Evolutionary conservation across 2,329 filamentous ascomycete genomes (phyloP).

Genomic region (Ascochyta lentis): DNA sequence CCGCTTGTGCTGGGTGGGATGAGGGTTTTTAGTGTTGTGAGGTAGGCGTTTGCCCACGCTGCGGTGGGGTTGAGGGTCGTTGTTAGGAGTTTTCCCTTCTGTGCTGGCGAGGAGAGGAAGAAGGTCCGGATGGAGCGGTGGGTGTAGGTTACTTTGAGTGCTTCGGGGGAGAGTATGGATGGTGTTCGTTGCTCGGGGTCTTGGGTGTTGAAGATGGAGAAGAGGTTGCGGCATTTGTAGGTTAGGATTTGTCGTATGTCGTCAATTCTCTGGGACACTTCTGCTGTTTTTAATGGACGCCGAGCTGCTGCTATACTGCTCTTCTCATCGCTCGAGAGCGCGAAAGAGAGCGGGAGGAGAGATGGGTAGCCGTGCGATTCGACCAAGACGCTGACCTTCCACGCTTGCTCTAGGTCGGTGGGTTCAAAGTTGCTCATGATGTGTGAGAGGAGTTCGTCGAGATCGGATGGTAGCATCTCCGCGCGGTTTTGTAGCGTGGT

Average conservation of each 20-base stretch:
- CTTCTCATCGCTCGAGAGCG: conserved; percentile 27
- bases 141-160: conserved; percentile 33
- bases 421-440: conserved; percentile 32
- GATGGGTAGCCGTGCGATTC: conserved; percentile 29
- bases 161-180: conserved; percentile 2
- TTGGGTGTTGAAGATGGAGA: conserved; percentile 30
- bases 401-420: conserved; percentile 26
- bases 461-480: conserved; percentile 30
- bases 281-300: conserved; percentile 25
- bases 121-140: conserved; percentile 36
- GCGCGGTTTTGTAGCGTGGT: conserved; percentile 31
- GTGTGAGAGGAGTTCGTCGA: conserved; percentile 34
- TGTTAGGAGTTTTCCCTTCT: conserved; percentile 11
- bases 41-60: conserved; percentile 35
- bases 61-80: conserved; percentile 23
- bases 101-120: conserved; percentile 22
- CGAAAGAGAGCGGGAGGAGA: conserved; percentile 36
- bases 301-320: conserved; percentile 27
- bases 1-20: conserved; percentile 5
- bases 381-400: conserved; percentile 32
- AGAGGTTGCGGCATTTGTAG: conserved; percentile 29
- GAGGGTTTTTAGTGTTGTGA: conserved; percentile 34
- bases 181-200: conserved; percentile 5
- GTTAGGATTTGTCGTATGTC: conserved; percentile 27
- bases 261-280: conserved; percentile 26